phyloP scores from a whole-genome alignment of 2,329 filamentous ascomycete genomes.

The Phaeomoniella chlamydospora region DNA sequence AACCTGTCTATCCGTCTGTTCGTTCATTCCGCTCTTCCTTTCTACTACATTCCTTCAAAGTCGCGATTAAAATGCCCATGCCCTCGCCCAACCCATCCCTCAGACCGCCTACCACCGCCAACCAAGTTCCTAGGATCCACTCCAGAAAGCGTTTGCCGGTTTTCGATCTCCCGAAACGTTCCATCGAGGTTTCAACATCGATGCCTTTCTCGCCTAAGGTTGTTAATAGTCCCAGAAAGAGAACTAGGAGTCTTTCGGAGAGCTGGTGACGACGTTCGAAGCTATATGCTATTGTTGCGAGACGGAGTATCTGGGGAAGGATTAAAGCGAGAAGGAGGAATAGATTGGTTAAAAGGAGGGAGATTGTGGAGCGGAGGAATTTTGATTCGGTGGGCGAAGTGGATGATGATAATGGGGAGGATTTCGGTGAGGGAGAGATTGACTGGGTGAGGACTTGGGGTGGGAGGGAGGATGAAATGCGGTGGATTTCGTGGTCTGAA shows the following conservation, averaged over 20 bases:
- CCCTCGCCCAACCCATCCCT: not conserved
- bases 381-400: not conserved
- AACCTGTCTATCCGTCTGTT: too few species aligned
- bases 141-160: not conserved
- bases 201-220: not conserved
- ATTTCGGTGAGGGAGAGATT: not conserved
- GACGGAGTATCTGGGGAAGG: not conserved
- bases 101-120: not conserved
- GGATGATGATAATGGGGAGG: not conserved
- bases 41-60: not conserved
- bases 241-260: not conserved
- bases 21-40: too few species aligned
- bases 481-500: not conserved
- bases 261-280: not conserved
- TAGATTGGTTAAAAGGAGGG: not conserved
- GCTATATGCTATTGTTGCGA: not conserved
- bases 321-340: not conserved
- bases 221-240: not conserved
- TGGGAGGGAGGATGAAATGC: not conserved
- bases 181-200: not conserved
- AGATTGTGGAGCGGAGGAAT: not conserved
- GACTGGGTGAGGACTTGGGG: not conserved
- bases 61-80: not conserved
- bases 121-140: not conserved
- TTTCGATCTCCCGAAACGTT: not conserved